phyloP scores from a whole-genome alignment of 2,329 filamentous ascomycete genomes.

The Paecilomyces sp. region DNA sequence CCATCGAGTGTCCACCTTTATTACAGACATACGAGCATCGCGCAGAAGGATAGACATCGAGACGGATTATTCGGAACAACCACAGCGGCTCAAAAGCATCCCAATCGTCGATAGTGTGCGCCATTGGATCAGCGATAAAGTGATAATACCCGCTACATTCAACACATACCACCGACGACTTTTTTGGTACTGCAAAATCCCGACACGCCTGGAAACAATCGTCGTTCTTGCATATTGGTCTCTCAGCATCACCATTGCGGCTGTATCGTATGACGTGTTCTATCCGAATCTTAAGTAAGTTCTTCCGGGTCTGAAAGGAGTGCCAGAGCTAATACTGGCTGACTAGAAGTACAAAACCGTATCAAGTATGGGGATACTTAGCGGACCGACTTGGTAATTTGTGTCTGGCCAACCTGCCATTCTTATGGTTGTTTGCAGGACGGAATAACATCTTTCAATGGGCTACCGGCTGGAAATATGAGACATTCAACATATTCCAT shows the following conservation, averaged over 20 bases:
- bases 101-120: background rate
- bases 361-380: conserved; percentile 42
- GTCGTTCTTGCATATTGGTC: conserved; percentile 31
- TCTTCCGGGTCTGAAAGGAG: background rate
- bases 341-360: conserved; percentile 4
- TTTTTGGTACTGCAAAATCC: conserved; percentile 6
- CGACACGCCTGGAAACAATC: conserved; percentile 33
- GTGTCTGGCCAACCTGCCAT: conserved; percentile 50
- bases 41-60: background rate
- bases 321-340: background rate
- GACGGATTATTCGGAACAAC: background rate
- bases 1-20: background rate
- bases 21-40: background rate
- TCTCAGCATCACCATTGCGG: conserved; percentile 18
- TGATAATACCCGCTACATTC: background rate
- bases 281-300: conserved; percentile 30
- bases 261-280: conserved; percentile 28
- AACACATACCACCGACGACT: background rate
- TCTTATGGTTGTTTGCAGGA: conserved; percentile 56
- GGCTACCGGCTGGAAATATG: conserved; percentile 57
- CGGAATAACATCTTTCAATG: conserved; percentile 55
- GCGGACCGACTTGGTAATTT: conserved; percentile 53
- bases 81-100: background rate
- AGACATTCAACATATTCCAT: conserved; percentile 55
- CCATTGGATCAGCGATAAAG: background rate